Conservation (phyloP, 2,329 filamentous ascomycete genomes). For the Hansfordia pulvinata region DNA sequence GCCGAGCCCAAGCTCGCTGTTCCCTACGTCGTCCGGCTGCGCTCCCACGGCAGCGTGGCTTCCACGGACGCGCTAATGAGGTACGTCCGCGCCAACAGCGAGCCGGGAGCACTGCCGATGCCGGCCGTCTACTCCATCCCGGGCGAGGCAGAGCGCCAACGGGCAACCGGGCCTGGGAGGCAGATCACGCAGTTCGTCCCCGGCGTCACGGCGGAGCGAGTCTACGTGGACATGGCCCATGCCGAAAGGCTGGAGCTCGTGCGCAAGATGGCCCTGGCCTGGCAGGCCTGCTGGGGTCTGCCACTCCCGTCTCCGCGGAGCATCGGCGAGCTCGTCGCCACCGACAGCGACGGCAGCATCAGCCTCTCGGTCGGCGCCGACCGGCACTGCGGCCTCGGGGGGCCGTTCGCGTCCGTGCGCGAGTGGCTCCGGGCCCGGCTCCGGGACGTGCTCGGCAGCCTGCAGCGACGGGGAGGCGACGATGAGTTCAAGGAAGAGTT, state of each 20-base stretch:
- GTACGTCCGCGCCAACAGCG: constrained; percentile 1
- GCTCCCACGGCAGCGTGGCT: constrained; percentile 7
- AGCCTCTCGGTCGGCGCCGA: constrained; percentile 7
- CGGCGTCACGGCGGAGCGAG: constrained; percentile 4
- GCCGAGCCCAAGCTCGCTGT: constrained; percentile 1
- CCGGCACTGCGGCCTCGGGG: constrained; percentile 7
- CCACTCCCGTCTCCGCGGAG: constrained; percentile 6
- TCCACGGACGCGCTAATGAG: constrained; percentile 8
- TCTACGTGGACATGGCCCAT: constrained; percentile 6
- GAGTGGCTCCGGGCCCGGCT: constrained; percentile 7
- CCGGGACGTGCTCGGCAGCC: no score
- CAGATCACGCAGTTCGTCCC: constrained; percentile 6
- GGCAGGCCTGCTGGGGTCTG: constrained; percentile 8
- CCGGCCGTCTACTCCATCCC: constrained; percentile 7
- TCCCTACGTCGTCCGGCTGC: constrained; percentile 7
- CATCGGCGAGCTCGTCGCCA: constrained; percentile 9
- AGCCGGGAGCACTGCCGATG: constrained; percentile 3
- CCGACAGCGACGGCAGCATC: constrained; percentile 3
- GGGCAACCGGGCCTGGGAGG: constrained; percentile 5
- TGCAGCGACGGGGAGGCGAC: no score
- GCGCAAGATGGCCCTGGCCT: constrained; percentile 8
- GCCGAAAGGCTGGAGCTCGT: constrained; percentile 6
- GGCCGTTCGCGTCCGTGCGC: constrained; percentile 7
- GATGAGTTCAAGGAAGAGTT: no score
- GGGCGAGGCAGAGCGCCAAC: constrained; percentile 4